phyloP scores from a whole-genome alignment of 2,329 filamentous ascomycete genomes.

The Colletotrichum paranaense region DNA sequence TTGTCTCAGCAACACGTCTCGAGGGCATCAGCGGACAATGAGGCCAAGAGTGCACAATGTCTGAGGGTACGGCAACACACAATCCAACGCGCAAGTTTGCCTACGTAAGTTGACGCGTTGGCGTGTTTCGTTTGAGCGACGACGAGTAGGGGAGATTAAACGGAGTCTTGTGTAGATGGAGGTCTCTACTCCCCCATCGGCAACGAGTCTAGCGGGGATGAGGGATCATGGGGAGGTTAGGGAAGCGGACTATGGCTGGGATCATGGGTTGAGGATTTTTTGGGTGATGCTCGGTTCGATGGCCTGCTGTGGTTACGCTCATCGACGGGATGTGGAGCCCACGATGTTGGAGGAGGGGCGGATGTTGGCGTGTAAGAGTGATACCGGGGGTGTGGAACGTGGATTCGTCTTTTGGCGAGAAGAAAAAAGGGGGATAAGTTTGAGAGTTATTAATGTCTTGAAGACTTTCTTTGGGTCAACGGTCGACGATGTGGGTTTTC shows the following conservation, averaged over 20 bases:
- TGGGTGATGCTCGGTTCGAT: background rate
- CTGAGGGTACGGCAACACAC: background rate
- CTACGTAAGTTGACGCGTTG: slow-evolving; percentile 28
- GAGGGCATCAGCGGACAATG: background rate
- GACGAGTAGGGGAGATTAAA: slow-evolving; percentile 15
- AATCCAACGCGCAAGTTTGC: background rate
- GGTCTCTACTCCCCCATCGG: background rate
- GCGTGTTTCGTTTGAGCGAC: slow-evolving; percentile 22
- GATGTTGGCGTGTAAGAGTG: background rate
- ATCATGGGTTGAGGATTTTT: slow-evolving; percentile 7
- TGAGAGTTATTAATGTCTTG: slow-evolving; percentile 11
- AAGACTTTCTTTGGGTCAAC: background rate
- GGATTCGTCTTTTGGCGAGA: background rate
- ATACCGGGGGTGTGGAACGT: slow-evolving; percentile 6
- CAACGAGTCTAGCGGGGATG: background rate
- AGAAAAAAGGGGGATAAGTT: slow-evolving; percentile 4
- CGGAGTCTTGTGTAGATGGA: slow-evolving; percentile 23
- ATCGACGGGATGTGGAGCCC: slow-evolving; percentile 25
- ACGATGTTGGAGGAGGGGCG: background rate
- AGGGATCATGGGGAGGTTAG: background rate
- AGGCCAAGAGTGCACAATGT: background rate
- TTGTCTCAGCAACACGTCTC: background rate
- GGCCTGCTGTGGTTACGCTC: background rate
- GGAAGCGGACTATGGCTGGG: slow-evolving; percentile 5
- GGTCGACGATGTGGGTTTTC: background rate